phyloP scores from a whole-genome alignment of 305 asterid genomes.

The Ajuga reptans region DNA sequence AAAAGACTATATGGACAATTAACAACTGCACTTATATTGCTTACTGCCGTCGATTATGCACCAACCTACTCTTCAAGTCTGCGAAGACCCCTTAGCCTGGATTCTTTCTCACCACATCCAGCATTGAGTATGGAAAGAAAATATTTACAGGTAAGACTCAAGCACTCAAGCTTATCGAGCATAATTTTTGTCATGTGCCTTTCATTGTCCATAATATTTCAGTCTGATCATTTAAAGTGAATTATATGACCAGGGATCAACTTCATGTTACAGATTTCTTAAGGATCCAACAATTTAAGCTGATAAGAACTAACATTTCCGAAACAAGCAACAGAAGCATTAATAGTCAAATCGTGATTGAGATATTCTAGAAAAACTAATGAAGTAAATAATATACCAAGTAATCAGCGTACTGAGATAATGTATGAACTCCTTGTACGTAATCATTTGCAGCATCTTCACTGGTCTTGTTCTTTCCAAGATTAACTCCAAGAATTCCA shows the following conservation, averaged over 20 bases:
- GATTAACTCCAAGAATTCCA: conserved; percentile 94
- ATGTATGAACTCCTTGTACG: conserved; percentile 97
- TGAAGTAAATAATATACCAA: conserved; percentile 42
- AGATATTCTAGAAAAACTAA: not conserved
- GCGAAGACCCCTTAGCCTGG: not conserved
- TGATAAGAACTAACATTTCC: not conserved
- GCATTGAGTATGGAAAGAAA: not conserved
- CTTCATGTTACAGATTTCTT: no score
- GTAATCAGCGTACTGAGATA: conserved; percentile 97
- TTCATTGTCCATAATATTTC: not conserved
- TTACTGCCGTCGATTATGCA: not conserved
- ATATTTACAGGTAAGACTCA: no score
- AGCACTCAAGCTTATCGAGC: not conserved
- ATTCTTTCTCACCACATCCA: not conserved
- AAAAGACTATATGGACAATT: no score
- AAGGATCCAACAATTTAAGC: not conserved
- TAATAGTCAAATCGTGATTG: not conserved
- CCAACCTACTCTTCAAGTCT: not conserved
- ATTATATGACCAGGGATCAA: no score
- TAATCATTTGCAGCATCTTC: conserved; percentile 97
- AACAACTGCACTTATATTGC: not conserved
- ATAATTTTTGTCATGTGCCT: not conserved
- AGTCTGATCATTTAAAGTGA: not conserved
- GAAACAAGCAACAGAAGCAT: not conserved
- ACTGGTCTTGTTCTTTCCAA: conserved; percentile 90